Percentiles rank a stretch among this genome's conserved stretches.
Conservation (phyloP, 257 asterid species). For the Ballota nigra region DNA sequence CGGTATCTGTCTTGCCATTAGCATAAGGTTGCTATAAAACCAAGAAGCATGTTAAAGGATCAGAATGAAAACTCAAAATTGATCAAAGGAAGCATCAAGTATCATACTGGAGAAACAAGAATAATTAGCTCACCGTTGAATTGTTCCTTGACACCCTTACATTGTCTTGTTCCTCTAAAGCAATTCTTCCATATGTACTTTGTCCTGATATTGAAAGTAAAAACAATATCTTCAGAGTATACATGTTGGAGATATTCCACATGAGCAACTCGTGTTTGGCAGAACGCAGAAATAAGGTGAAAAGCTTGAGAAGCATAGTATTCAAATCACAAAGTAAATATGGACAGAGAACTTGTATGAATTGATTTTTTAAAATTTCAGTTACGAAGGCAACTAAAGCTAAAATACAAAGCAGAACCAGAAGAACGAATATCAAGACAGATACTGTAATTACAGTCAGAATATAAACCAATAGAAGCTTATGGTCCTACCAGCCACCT, state of each 20-base stretch:
- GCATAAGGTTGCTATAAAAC: slow-evolving; percentile 66
- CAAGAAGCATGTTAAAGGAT: slow-evolving; percentile 20
- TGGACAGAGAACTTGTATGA: background rate
- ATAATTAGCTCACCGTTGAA: slow-evolving; percentile 54
- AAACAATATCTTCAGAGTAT: slow-evolving; percentile 12
- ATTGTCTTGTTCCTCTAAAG: slow-evolving; percentile 39
- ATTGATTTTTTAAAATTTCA: background rate
- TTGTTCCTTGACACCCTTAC: slow-evolving; percentile 38
- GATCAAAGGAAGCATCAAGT: background rate
- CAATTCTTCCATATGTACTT: slow-evolving; percentile 41
- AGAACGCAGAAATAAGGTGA: background rate
- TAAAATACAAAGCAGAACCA: background rate
- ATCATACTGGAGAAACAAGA: slow-evolving; percentile 3
- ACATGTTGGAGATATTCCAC: slow-evolving; percentile 18
- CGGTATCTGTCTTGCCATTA: slow-evolving; percentile 66
- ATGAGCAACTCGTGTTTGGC: background rate
- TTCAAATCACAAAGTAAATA: background rate
- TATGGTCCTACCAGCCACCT: background rate
- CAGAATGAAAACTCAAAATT: slow-evolving; percentile 3
- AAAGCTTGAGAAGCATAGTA: slow-evolving; percentile 2
- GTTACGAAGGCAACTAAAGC: background rate
- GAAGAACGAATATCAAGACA: background rate
- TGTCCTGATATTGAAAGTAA: slow-evolving; percentile 51
- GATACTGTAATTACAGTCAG: background rate
- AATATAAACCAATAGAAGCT: slow-evolving; percentile 2